phyloP scores from a whole-genome alignment of 495 filamentous ascomycete species.

The Trichoderma erinaceum region DNA sequence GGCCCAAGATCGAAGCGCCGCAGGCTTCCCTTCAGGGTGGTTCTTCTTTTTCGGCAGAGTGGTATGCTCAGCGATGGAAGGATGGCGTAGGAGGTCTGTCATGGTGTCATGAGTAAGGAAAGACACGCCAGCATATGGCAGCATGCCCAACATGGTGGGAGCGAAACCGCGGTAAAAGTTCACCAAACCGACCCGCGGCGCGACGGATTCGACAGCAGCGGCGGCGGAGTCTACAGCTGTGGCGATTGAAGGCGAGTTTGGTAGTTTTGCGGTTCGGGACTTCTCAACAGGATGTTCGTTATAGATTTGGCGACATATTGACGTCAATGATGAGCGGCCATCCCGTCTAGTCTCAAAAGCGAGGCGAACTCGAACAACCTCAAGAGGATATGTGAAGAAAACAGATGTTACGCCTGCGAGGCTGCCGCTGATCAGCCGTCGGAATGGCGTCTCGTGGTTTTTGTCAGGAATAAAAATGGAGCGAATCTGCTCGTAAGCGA shows the following conservation, averaged over 20 bases:
- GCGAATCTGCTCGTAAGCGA: slow-evolving; percentile 94
- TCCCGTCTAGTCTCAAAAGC: slow-evolving; percentile 83
- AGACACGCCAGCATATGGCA: slow-evolving; percentile 95
- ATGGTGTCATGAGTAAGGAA: slow-evolving; percentile 91
- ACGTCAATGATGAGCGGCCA: slow-evolving; percentile 55
- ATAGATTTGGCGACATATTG: slow-evolving; percentile 80
- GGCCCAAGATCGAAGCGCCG: slow-evolving; percentile 67
- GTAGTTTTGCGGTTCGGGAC: slow-evolving; percentile 4
- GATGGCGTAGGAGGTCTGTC: slow-evolving; percentile 70
- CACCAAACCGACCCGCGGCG: slow-evolving; percentile 59
- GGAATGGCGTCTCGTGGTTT: slow-evolving; percentile 71
- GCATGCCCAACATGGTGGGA: slow-evolving; percentile 84
- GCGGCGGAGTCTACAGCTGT: slow-evolving; percentile 25
- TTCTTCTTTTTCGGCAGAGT: slow-evolving; percentile 42
- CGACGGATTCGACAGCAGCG: slow-evolving; percentile 29
- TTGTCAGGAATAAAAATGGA: slow-evolving; percentile 60
- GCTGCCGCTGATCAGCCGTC: slow-evolving; percentile 71
- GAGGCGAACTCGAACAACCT: slow-evolving; percentile 84
- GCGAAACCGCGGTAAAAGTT: slow-evolving; percentile 97
- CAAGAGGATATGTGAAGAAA: slow-evolving; percentile 91
- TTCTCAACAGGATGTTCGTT: slow-evolving; percentile 49
- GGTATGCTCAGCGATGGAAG: slow-evolving; percentile 60
- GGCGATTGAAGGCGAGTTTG: slow-evolving; percentile 20
- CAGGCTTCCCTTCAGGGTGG: slow-evolving; percentile 50
- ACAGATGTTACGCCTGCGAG: slow-evolving; percentile 84